Evolutionary conservation across 495 filamentous ascomycete genomes (phyloP).

Genomic region (Astrothelium macrocarpum): DNA sequence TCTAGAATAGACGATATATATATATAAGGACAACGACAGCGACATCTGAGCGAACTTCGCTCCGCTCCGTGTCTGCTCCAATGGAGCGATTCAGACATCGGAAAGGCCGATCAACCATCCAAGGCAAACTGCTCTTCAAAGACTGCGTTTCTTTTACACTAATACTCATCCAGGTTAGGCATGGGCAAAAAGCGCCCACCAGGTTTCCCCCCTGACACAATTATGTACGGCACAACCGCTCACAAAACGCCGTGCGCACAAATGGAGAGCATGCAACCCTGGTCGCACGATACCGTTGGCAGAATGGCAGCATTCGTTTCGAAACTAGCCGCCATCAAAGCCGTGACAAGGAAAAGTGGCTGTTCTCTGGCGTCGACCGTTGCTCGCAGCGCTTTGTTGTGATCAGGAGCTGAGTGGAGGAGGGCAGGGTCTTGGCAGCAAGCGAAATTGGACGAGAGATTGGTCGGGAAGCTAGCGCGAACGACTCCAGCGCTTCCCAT

Average conservation of each 20-base stretch:
- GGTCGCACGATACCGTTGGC: not conserved
- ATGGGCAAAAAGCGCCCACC: not conserved
- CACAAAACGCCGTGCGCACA: not conserved
- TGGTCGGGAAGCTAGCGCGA: not conserved
- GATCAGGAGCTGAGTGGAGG: not conserved
- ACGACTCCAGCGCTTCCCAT: not conserved
- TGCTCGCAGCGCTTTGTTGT: not conserved
- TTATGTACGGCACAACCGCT: constrained; percentile 1
- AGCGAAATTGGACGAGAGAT: constrained; percentile 1
- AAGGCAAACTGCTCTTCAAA: not conserved
- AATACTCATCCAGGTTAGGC: not conserved
- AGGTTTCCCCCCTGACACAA: not conserved
- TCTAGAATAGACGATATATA: too few species aligned
- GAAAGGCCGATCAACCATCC: too few species aligned
- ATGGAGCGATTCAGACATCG: too few species aligned
- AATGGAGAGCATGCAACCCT: not conserved
- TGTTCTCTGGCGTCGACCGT: not conserved
- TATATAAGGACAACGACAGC: too few species aligned
- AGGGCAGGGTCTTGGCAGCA: not conserved
- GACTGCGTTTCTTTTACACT: not conserved
- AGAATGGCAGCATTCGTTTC: not conserved
- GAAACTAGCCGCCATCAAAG: not conserved
- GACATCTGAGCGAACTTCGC: too few species aligned
- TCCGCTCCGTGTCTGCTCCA: too few species aligned
- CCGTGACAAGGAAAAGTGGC: not conserved